These are phyloP conservation scores for Spinacia oleracea DNA, from an alignment of 179 eudicot species.

Conservation along the genomic window DNA sequence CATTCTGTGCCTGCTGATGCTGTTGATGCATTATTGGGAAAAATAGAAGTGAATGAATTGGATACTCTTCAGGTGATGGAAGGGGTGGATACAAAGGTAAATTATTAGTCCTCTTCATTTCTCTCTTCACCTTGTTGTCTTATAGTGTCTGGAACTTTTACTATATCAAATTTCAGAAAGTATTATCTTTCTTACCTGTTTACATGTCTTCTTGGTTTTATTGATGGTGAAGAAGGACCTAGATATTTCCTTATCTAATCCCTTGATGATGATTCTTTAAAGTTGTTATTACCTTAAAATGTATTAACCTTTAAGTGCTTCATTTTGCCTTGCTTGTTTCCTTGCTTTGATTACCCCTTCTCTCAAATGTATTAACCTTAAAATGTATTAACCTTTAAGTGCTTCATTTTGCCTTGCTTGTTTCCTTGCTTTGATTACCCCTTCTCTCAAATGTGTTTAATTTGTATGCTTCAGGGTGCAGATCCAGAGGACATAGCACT, in stretches of 20 bases:
- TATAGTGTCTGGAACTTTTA: neutral
- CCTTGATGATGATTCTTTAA: neutral
- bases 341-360: neutral
- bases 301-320: neutral
- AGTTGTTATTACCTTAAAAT: neutral
- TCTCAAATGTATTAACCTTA: constrained; percentile 18
- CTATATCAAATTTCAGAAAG: neutral
- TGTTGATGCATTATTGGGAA: constrained; percentile 21
- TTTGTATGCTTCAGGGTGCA: constrained; percentile 44
- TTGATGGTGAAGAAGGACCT: neutral
- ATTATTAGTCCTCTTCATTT: neutral
- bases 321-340: constrained; percentile 1
- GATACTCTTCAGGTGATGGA: constrained; percentile 26
- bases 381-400: neutral
- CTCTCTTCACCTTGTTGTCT: neutral
- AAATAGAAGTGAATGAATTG: constrained; percentile 23
- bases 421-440: neutral
- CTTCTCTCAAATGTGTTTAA: constrained; percentile 12
- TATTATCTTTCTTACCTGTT: neutral
- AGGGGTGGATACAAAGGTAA: constrained; percentile 51
- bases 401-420: neutral
- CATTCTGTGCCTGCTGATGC: constrained; percentile 22
- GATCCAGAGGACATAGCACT: constrained; percentile 75
- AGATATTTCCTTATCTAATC: neutral
- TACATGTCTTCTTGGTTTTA: neutral